Conservation (phyloP, 176 grass and related monocot genomes). For the Otatea glauca region DNA sequence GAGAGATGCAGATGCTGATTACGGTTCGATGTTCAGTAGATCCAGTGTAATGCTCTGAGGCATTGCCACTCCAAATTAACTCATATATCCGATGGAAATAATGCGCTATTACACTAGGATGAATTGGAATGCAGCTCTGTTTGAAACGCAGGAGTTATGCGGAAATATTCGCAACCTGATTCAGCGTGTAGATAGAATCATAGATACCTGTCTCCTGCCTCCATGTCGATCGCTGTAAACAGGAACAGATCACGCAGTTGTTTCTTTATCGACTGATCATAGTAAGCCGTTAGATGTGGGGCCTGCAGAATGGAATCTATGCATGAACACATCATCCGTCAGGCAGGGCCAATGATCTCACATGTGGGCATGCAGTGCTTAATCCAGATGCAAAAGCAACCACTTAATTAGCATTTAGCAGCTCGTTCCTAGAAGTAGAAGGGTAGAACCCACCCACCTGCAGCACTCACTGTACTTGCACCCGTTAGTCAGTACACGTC, state of each 20-base stretch:
- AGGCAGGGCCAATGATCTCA: constrained; percentile 17
- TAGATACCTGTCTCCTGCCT: too few relatives aligned
- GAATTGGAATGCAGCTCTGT: neutral
- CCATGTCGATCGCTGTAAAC: too few relatives aligned
- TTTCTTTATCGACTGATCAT: too few relatives aligned
- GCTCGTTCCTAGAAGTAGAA: constrained; percentile 50
- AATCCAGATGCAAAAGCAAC: constrained; percentile 49
- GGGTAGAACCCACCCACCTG: constrained; percentile 43
- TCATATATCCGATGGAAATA: neutral
- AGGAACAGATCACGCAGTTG: too few relatives aligned
- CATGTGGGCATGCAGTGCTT: constrained; percentile 18
- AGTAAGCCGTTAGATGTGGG: neutral
- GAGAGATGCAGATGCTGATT: neutral
- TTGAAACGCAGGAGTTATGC: neutral
- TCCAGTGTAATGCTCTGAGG: neutral
- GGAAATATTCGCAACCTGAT: neutral
- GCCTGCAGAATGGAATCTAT: constrained; percentile 44
- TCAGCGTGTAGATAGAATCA: neutral
- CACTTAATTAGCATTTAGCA: constrained; percentile 41
- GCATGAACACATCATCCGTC: constrained; percentile 42
- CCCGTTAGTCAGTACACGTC: constrained; percentile 34
- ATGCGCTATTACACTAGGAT: neutral
- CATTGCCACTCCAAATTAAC: neutral
- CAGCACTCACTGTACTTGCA: constrained; percentile 19
- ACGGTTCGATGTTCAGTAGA: neutral